phyloP scores from a whole-genome alignment of 352 stramenopile species.

The Pythium apleroticum region DNA sequence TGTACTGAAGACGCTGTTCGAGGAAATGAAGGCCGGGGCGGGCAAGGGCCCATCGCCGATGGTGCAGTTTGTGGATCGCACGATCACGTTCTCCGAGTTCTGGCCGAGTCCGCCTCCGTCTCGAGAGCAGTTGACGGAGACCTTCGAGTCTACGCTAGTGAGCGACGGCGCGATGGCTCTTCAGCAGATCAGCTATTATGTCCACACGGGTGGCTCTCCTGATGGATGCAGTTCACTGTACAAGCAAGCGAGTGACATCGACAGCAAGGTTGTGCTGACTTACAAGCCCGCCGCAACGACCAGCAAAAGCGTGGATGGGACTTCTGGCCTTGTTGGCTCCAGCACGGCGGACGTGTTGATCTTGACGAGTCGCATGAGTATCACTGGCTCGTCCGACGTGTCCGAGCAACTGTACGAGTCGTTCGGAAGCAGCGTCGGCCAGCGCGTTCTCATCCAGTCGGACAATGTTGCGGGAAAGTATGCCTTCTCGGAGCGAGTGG shows the following conservation, averaged over 20 bases:
- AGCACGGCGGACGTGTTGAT: constrained; percentile 13
- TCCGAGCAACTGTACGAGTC: constrained; percentile 7
- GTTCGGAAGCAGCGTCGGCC: background rate
- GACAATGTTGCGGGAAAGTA: background rate
- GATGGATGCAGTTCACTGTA: constrained; percentile 7
- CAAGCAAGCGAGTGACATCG: constrained; percentile 3
- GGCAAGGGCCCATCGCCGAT: background rate
- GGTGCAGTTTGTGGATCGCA: constrained; percentile 6
- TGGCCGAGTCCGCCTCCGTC: constrained; percentile 8
- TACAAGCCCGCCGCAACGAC: background rate
- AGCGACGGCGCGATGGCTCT: constrained; percentile 3
- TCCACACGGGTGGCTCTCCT: constrained; percentile 1
- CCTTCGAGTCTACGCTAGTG: constrained; percentile 10
- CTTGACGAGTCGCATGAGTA: constrained; percentile 10
- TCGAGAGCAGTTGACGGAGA: background rate
- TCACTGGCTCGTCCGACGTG: background rate
- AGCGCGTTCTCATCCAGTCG: constrained; percentile 9
- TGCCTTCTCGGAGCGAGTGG: background rate
- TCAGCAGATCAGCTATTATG: constrained; percentile 11
- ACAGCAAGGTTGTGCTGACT: background rate
- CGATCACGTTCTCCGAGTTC: constrained; percentile 17
- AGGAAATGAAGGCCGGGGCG: background rate
- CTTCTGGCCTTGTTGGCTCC: background rate
- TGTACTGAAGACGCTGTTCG: background rate
- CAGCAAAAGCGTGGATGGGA: constrained; percentile 1